phyloP scores from a whole-genome alignment of 2,329 filamentous ascomycete species.

The Hypoxylon sp. region DNA sequence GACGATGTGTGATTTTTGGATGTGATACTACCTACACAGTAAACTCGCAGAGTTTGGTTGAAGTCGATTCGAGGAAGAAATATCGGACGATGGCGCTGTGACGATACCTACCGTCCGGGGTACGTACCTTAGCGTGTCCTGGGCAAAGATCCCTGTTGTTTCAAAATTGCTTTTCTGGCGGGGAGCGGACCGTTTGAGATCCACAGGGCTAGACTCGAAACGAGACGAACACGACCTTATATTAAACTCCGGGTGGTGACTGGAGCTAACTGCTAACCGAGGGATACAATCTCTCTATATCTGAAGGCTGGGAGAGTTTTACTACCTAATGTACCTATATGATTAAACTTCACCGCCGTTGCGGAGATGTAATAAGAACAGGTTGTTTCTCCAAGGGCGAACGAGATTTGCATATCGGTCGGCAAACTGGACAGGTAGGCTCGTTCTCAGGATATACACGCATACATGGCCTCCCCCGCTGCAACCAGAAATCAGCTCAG shows the following conservation, averaged over 20 bases:
- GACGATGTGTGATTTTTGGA: slow-evolving; percentile 22
- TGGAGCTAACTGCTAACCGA: slow-evolving; percentile 6
- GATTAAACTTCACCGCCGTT: neutral
- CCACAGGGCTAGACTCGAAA: slow-evolving; percentile 40
- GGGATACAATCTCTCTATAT: slow-evolving; percentile 3
- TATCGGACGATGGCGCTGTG: slow-evolving; percentile 41
- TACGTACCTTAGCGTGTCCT: slow-evolving; percentile 18
- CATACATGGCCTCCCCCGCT: slow-evolving; percentile 17
- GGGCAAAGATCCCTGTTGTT: slow-evolving; percentile 47
- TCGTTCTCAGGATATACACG: slow-evolving; percentile 3
- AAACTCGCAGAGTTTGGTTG: neutral
- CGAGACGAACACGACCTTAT: neutral
- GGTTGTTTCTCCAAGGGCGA: slow-evolving; percentile 4
- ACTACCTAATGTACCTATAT: no score
- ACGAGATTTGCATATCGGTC: neutral
- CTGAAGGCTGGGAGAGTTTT: neutral
- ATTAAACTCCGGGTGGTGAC: slow-evolving; percentile 8
- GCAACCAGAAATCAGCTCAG: slow-evolving; percentile 11
- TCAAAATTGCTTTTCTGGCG: slow-evolving; percentile 42
- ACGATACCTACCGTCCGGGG: slow-evolving; percentile 2
- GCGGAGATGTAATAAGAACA: slow-evolving; percentile 7
- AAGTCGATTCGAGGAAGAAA: slow-evolving; percentile 13
- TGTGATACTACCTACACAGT: neutral
- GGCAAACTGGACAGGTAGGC: neutral
- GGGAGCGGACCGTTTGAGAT: slow-evolving; percentile 37